Conservation (phyloP, 2,329 filamentous ascomycete genomes). For the Aureobasidium sp. region DNA sequence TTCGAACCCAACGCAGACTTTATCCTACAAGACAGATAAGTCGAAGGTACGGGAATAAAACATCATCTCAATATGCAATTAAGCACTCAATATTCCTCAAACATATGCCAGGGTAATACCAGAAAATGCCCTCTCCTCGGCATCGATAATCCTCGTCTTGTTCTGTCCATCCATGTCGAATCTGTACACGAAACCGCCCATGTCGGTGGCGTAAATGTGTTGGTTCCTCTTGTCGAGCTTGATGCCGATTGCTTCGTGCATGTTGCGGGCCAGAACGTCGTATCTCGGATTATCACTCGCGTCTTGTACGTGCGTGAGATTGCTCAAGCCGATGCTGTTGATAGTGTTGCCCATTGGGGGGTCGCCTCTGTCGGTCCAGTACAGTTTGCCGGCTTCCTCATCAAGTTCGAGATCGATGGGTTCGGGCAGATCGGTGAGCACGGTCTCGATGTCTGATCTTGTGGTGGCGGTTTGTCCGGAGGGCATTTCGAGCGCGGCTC, state of each 20-base stretch:
- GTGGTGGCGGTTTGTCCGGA: slow-evolving; percentile 25
- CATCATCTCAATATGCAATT: too few species aligned
- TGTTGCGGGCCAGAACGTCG: slow-evolving; percentile 23
- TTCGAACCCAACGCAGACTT: too few species aligned
- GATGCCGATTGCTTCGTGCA: slow-evolving; percentile 42
- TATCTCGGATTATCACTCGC: neutral
- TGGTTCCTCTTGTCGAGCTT: slow-evolving; percentile 31
- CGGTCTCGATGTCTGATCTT: slow-evolving; percentile 34
- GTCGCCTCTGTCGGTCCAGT: slow-evolving; percentile 56
- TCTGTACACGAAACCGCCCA: slow-evolving; percentile 26
- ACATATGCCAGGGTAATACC: neutral
- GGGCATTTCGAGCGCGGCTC: slow-evolving; percentile 36
- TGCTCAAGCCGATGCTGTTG: slow-evolving; percentile 27
- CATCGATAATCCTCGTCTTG: slow-evolving; percentile 5
- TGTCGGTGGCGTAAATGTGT: slow-evolving; percentile 33
- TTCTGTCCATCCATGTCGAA: slow-evolving; percentile 3
- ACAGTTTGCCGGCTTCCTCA: slow-evolving; percentile 36
- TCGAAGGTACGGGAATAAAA: too few species aligned
- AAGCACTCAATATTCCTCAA: too few species aligned
- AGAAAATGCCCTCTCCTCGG: neutral
- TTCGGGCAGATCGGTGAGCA: slow-evolving; percentile 43
- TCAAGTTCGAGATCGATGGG: slow-evolving; percentile 52
- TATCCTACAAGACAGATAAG: too few species aligned
- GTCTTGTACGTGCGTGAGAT: neutral
- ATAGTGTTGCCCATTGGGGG: slow-evolving; percentile 45